Evolutionary conservation across 108 stramenopile genomes (phyloP), one percentile per base, ranked within the genome.

Genomic region (Skeletonema grethae): DNA sequence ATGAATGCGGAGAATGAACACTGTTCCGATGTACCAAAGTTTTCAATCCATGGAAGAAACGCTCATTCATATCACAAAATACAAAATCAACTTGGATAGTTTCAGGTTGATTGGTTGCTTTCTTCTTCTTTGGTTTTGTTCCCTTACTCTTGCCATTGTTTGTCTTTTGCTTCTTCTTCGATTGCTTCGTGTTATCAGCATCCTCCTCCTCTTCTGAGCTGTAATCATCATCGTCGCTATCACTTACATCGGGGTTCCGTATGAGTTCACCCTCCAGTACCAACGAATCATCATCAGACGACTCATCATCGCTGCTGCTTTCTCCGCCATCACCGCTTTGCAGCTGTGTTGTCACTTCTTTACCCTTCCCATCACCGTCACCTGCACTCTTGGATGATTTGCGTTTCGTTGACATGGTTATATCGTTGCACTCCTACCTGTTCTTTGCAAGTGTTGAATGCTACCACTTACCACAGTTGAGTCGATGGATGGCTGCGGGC

Each of bases 11-110:
- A 48, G 85, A 79, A 72, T 88, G 88, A 32, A 86, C 46, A 39
- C 83, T 78, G 18, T 76, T 72, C 10, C 73, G 53, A 25, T 72
- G 72, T 46, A 94, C 65, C 20, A 90, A 64, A 4, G 85, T 86
- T 70, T 94, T 94, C 65, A 91, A 64, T 1, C 90, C 90, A 67
- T 94, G 86, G 72, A 91, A 94, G 77, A 82, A 94, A 56, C 82
- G 84, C 73, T 91, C 89, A 60, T 88, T 75, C 86, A 91, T 85
- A 60, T 94, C 93, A 63, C 87, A 87, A 73, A 94, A 94, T 57
- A 83, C 85, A 80, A 94, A 94, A 45, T 91, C 90, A 3, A 94
- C 89, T 45, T 84, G 76, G 18, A 90, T 69, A 30, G 84, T 80
- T 57, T 90, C 90, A 12, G 86, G 84, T 67, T 86, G 87, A 56